phyloP scores from a whole-genome alignment of 108 stramenopile species.

The Discostella pseudostelligera region DNA sequence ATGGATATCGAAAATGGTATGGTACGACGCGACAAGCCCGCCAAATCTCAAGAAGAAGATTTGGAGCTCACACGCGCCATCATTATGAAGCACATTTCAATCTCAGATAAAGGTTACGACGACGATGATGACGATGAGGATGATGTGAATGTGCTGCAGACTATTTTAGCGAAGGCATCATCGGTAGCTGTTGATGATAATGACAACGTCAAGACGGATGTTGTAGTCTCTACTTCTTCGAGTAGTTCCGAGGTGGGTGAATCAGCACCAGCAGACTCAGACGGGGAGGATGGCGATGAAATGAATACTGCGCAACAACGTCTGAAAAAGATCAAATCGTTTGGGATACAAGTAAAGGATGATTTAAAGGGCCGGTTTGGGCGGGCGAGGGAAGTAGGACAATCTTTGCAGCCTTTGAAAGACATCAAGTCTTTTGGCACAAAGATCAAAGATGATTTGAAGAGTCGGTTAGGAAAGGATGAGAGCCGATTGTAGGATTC shows the following conservation, averaged over 20 bases:
- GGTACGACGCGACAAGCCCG: conserved; percentile 17
- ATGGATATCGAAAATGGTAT: conserved; percentile 1
- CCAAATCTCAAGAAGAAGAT: conserved; percentile 56
- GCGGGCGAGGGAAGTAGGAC: neutral
- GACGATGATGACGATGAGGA: conserved; percentile 19
- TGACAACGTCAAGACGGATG: neutral
- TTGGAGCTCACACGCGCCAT: conserved; percentile 65
- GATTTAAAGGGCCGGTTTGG: no score
- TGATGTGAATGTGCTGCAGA: neutral
- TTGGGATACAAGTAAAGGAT: no score
- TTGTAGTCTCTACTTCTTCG: neutral
- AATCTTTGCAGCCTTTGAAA: neutral
- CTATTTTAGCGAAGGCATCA: neutral
- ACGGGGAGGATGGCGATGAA: conserved; percentile 1
- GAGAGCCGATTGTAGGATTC: neutral
- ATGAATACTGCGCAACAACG: neutral
- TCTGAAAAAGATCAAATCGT: conserved; percentile 12
- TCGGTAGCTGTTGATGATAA: neutral
- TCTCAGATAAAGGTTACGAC: conserved; percentile 12
- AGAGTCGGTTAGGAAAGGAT: conserved; percentile 15
- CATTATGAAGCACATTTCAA: conserved; percentile 45
- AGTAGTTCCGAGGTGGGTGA: neutral
- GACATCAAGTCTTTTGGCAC: conserved; percentile 25
- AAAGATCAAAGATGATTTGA: conserved; percentile 32
- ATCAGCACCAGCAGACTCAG: no score